Evolutionary conservation across 331 rosid genomes (phyloP).

Genomic region (Quercus phellos): DNA sequence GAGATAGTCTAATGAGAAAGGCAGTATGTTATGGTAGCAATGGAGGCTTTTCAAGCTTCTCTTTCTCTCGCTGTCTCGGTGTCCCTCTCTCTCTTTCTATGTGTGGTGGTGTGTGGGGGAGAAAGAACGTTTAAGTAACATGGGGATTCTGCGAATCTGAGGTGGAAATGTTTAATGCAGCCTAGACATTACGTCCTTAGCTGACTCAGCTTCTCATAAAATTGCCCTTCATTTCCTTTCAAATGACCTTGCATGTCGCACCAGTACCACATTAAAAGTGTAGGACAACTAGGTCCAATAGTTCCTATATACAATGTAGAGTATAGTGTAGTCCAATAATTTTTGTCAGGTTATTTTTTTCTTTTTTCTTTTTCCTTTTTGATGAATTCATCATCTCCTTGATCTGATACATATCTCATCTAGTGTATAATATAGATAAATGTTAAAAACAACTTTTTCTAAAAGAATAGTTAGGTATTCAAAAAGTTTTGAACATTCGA

Average conservation of each 20-base stretch:
- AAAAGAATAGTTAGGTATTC: too few species aligned
- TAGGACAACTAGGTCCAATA: not conserved
- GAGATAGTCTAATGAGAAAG: slow-evolving; percentile 17
- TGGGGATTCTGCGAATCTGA: slow-evolving; percentile 25
- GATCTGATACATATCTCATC: too few species aligned
- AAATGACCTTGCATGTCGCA: not conserved
- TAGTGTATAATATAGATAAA: too few species aligned
- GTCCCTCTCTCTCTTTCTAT: not conserved
- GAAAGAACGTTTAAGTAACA: slow-evolving; percentile 33
- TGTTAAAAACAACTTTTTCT: too few species aligned
- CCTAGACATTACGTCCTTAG: slow-evolving; percentile 11
- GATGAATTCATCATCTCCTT: too few species aligned
- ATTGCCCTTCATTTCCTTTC: slow-evolving; percentile 25
- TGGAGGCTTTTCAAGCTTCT: not conserved
- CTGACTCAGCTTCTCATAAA: slow-evolving; percentile 23
- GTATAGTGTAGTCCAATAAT: not conserved
- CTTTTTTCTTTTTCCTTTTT: too few species aligned
- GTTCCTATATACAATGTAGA: not conserved
- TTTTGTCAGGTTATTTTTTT: not conserved
- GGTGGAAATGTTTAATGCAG: slow-evolving; percentile 26
- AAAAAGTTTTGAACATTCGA: too few species aligned
- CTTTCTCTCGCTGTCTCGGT: slow-evolving; percentile 6
- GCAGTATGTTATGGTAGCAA: slow-evolving; percentile 2
- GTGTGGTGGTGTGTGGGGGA: not conserved
- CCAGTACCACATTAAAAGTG: not conserved